Conservation (phyloP, 257 asterid species). For the Lycium ferocissimum region DNA sequence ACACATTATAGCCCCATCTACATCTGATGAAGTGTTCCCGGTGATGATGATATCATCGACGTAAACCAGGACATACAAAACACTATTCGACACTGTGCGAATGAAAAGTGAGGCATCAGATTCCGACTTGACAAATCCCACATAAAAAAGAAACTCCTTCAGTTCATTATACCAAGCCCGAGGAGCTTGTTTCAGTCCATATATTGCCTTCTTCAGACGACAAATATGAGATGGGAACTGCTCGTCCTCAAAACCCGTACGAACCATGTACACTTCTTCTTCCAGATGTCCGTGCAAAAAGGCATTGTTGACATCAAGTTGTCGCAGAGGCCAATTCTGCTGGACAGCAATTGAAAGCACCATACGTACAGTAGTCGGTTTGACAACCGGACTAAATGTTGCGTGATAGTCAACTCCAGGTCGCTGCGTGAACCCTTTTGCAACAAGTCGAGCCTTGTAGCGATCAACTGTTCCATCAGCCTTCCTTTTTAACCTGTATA, state of each 20-base stretch:
- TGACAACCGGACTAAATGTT: not conserved
- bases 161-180: not conserved
- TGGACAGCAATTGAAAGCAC: not conserved
- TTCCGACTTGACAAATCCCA: not conserved
- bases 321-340: not conserved
- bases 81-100: not conserved
- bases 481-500: not conserved
- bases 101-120: not conserved
- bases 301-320: not conserved
- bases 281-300: not conserved
- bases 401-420: not conserved
- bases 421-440: not conserved
- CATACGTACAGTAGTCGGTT: not conserved
- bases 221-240: not conserved
- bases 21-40: not conserved
- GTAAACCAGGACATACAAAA: not conserved
- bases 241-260: not conserved
- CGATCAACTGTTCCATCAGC: not conserved
- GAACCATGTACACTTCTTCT: not conserved
- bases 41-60: not conserved
- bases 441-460: not conserved
- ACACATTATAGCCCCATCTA: not conserved
- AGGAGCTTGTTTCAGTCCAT: not conserved
- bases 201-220: not conserved
- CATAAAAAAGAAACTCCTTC: not conserved